phyloP scores from a whole-genome alignment of 2,329 filamentous ascomycete genomes.

The Emmonsia crescens region DNA sequence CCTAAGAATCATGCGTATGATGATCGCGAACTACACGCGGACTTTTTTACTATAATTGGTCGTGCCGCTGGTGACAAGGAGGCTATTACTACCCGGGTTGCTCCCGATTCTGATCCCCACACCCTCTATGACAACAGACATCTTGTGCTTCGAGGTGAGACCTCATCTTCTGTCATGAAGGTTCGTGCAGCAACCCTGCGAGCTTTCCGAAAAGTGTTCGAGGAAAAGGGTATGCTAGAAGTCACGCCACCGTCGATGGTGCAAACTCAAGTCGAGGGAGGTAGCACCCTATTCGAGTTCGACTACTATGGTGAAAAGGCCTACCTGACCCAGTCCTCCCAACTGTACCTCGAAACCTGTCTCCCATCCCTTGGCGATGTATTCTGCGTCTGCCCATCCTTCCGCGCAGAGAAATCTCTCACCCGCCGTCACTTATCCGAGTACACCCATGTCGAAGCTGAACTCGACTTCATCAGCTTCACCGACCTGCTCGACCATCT shows the following conservation, averaged over 20 bases:
- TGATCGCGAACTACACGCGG: conserved; percentile 78
- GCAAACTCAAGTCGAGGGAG: conserved; percentile 90
- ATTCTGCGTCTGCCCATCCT: conserved; percentile 97
- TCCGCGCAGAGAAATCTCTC: conserved; percentile 92
- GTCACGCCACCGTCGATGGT: conserved; percentile 84
- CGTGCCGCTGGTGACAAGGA: conserved; percentile 77
- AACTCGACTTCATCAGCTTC: conserved; percentile 93
- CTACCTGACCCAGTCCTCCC: conserved; percentile 92
- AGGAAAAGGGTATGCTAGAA: conserved; percentile 66
- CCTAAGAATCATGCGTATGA: conserved; percentile 67
- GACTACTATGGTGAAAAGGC: conserved; percentile 82
- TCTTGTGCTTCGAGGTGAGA: conserved; percentile 74
- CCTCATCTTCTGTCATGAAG: conserved; percentile 73
- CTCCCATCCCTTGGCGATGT: conserved; percentile 85
- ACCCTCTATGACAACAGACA: conserved; percentile 73
- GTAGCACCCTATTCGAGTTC: conserved; percentile 80
- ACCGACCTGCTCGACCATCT: conserved; percentile 77
- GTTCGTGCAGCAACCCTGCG: conserved; percentile 70
- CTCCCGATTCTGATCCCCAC: conserved; percentile 57
- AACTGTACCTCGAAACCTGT: conserved; percentile 94
- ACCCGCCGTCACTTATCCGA: conserved; percentile 91
- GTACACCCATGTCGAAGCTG: conserved; percentile 93
- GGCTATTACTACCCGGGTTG: conserved; percentile 76
- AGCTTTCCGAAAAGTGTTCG: conserved; percentile 70
- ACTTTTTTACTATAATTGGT: conserved; percentile 74